Evolutionary conservation across 805 yeast genomes (phyloP).

Genomic region (Groenewaldozyma salmanticensis): DNA sequence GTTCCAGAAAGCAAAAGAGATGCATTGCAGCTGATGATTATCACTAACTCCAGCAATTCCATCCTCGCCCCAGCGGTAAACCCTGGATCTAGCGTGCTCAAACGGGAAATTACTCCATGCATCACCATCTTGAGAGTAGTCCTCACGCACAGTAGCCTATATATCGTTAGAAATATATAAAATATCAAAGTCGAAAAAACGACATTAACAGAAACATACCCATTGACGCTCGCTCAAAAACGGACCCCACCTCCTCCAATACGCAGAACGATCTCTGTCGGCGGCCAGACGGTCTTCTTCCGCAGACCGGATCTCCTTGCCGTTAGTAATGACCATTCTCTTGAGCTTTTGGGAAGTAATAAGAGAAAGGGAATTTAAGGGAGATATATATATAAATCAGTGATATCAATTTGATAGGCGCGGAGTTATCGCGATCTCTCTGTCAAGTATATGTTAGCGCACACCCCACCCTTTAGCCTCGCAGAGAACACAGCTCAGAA

Average conservation of each 20-base stretch:
- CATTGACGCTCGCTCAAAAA: constrained; percentile 82
- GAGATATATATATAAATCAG: no score
- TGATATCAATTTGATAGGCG: no score
- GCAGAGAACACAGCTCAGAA: no score
- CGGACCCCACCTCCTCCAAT: constrained; percentile 90
- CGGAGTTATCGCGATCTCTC: no score
- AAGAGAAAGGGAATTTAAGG: no score
- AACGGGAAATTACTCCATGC: constrained; percentile 88
- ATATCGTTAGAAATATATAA: neutral
- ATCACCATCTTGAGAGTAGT: constrained; percentile 74
- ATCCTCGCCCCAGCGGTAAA: constrained; percentile 94
- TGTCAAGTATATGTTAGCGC: no score
- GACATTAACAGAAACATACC: constrained; percentile 26
- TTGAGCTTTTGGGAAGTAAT: no score
- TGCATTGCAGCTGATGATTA: constrained; percentile 64
- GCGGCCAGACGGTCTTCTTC: constrained; percentile 18
- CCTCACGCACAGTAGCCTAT: constrained; percentile 53
- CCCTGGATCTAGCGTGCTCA: constrained; percentile 70
- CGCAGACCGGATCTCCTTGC: neutral
- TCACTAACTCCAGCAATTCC: constrained; percentile 88
- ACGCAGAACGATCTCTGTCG: constrained; percentile 34
- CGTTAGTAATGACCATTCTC: no score
- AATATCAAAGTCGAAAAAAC: neutral
- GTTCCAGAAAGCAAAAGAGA: constrained; percentile 86
- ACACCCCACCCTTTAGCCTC: no score